Percentiles rank a stretch among this genome's conserved stretches.
Conservation (phyloP, 1,284 basidiomycete genomes). For the Heterobasidion occidentale region DNA sequence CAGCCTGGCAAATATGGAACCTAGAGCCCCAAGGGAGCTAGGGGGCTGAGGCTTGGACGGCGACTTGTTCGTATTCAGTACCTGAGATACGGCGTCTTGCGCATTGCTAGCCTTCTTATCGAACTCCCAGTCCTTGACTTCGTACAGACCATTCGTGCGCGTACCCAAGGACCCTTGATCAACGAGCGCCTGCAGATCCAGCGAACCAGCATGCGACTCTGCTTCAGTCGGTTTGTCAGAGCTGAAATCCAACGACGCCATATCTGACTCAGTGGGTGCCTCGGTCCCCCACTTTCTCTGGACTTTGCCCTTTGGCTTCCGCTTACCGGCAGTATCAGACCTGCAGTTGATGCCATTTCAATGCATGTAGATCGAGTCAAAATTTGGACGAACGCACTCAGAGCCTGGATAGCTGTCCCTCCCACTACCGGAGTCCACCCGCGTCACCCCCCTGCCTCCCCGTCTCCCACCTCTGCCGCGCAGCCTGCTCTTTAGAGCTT, state of each 20-base stretch:
- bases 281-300: constrained; percentile 92
- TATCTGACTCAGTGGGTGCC: constrained; percentile 73
- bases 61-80: constrained; percentile 29
- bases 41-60: constrained; percentile 24
- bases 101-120: constrained; percentile 29
- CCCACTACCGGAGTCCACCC: constrained; percentile 45
- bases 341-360: constrained; percentile 23
- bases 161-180: constrained; percentile 78
- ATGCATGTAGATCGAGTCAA: constrained; percentile 7
- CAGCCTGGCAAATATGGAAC: constrained; percentile 75
- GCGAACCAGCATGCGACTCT: constrained; percentile 28
- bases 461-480: constrained; percentile 59
- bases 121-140: constrained; percentile 92
- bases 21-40: constrained; percentile 52
- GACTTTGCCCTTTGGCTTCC: constrained; percentile 61
- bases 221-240: constrained; percentile 34
- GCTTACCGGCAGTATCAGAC: constrained; percentile 51
- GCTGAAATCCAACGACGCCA: constrained; percentile 87
- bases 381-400: constrained; percentile 42
- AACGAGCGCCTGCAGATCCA: constrained; percentile 58
- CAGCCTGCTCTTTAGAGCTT: constrained; percentile 81
- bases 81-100: constrained; percentile 41
- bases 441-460: constrained; percentile 42
- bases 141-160: constrained; percentile 83
- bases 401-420: constrained; percentile 56